Evolutionary conservation across 1,139 yeast genomes (phyloP), one percentile per base, ranked within the genome.

Genomic region (Pichia sorboxylosa): DNA sequence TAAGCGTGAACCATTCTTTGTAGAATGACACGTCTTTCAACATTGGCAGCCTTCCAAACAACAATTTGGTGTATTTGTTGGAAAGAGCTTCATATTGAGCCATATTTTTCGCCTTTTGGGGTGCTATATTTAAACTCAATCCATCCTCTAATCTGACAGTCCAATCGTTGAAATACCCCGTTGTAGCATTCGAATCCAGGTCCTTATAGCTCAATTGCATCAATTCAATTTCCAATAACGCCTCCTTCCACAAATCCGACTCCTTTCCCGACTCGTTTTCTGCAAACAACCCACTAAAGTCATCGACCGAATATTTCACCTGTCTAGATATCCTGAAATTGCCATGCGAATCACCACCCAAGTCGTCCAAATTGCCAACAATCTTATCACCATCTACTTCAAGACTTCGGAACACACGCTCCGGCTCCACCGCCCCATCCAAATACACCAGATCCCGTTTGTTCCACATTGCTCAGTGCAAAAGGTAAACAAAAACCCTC

Each of bases 51-150:
- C n/a, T n/a, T n/a, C n/a, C n/a, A n/a, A n/a, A n/a, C n/a, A n/a
- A n/a, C n/a, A n/a, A n/a, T n/a, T n/a, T n/a, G n/a, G n/a, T n/a
- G n/a, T n/a, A n/a, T 11, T 8, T 9, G 6, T 23, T n/a, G 9
- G 25, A 23, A 7, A 23, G 13, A 11, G 10, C 13, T 23, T 23
- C 13, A 33, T 48, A 48, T 22, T 42, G 42, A 11, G 29, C 19
- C 30, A 45, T 38, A 17, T 35, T 36, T 11, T 31, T 30, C 2
- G 38, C 51, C 3, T 31, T 29, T 25, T 47, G 54, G 2, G 54
- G 54, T 3, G 54, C 51, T 19, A 47, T 42, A 22, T 47, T 43
- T 7, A 34, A n/a, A 11, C 30, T 8, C 7, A 31, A 10, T 11
- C 34, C 37, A 6, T 32, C 22, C 14, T 26, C 17, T 26, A 34